A percentile compares a stretch with the other conserved stretches of the same genome.
Conservation (phyloP, 2,329 filamentous ascomycete genomes). For the Neofusicoccum cordaticola region DNA sequence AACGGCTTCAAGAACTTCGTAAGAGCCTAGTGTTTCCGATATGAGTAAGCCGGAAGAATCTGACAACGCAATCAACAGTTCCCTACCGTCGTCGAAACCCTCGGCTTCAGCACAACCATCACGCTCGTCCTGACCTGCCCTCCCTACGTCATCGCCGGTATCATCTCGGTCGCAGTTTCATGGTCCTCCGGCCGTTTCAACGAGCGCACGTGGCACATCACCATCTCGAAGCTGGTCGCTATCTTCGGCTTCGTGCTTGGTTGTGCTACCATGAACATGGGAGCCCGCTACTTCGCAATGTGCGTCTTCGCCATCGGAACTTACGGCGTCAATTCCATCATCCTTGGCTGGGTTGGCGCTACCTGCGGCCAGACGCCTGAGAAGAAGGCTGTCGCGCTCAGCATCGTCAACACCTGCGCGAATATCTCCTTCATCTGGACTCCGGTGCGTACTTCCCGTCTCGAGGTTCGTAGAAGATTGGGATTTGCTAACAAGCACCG, state of each 20-base stretch:
- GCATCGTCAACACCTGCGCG: conserved; percentile 43
- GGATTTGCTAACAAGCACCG: not conserved
- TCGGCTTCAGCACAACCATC: conserved; percentile 35
- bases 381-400: conserved; percentile 43
- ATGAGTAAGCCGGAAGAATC: not conserved
- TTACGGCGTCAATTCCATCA: conserved; percentile 28
- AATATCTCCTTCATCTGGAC: conserved; percentile 41
- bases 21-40: not conserved
- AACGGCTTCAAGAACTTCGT: conserved; percentile 11
- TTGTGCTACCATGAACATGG: conserved; percentile 26
- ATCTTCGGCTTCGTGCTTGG: conserved; percentile 32
- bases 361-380: conserved; percentile 43
- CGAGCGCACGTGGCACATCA: conserved; percentile 24
- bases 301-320: conserved; percentile 32
- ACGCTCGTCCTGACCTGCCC: conserved; percentile 31
- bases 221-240: conserved; percentile 25
- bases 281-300: conserved; percentile 32
- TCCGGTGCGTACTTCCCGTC: not conserved
- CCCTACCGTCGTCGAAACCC: conserved; percentile 35
- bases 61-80: conserved; percentile 29
- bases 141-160: conserved; percentile 21
- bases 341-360: conserved; percentile 43
- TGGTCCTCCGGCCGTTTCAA: conserved; percentile 34
- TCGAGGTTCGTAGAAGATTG: too few species aligned
- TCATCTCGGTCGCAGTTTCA: conserved; percentile 26